phyloP scores from a whole-genome alignment of 164 flowering plant genomes.

The Brasenia schreberi region DNA sequence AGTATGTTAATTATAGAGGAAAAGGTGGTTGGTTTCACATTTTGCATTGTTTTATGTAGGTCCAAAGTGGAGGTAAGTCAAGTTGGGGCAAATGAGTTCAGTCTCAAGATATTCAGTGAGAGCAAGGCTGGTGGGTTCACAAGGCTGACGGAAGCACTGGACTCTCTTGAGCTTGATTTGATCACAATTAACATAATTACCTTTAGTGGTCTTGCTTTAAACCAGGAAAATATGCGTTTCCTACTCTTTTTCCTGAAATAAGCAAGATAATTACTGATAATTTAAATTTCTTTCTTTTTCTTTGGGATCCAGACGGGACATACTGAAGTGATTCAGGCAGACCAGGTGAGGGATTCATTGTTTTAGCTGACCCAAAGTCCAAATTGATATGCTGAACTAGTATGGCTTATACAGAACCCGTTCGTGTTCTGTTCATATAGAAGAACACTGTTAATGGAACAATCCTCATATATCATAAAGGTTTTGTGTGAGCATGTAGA shows the following conservation, averaged over 20 bases:
- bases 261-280: no score
- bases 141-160: conserved; percentile 40
- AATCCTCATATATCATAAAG: no score
- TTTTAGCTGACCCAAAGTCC: conserved; percentile 54
- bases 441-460: no score
- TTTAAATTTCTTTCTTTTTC: no score
- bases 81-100: conserved; percentile 23
- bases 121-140: conserved; percentile 32
- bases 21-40: neutral
- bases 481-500: no score
- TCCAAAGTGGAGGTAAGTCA: conserved; percentile 39
- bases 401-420: neutral
- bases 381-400: neutral
- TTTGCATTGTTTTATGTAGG: conserved; percentile 7
- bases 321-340: conserved; percentile 59
- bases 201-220: conserved; percentile 24
- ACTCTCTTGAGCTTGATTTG: conserved; percentile 32
- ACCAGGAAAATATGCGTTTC: conserved; percentile 1
- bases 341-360: conserved; percentile 66
- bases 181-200: conserved; percentile 47
- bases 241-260: neutral
- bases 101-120: conserved; percentile 25
- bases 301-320: conserved; percentile 44
- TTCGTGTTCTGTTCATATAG: no score
- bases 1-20: neutral